Conservation (phyloP, 176 grass and related monocot species). For the Zea luxurians region DNA sequence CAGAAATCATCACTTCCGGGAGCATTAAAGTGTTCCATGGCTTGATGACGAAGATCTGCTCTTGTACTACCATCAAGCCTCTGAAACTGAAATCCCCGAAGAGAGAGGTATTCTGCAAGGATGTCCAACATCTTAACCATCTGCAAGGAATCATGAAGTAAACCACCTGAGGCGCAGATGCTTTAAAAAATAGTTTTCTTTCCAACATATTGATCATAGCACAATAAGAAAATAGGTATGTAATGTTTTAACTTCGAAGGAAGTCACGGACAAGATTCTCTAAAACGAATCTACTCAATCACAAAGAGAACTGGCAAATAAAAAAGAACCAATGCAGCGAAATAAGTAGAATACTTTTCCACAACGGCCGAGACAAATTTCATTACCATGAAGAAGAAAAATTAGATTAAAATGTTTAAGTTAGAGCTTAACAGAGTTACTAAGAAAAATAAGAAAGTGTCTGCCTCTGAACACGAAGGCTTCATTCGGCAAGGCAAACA, state of each 20-base stretch:
- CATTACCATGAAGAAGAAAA: background rate
- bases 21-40: conserved; percentile 99
- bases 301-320: conserved; percentile 1
- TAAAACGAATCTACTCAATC: conserved; percentile 1
- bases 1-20: conserved; percentile 98
- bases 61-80: conserved; percentile 99
- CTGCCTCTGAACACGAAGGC: background rate
- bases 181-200: background rate
- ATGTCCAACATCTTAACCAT: conserved; percentile 99
- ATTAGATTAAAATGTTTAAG: background rate
- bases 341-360: background rate
- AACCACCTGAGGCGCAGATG: background rate
- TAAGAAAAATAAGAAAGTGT: background rate
- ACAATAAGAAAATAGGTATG: background rate
- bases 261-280: no score
- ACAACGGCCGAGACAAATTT: background rate
- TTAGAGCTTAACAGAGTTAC: background rate
- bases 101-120: conserved; percentile 89
- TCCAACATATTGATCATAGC: background rate
- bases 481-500: background rate
- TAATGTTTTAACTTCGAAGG: background rate
- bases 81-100: conserved; percentile 97
- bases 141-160: conserved; percentile 47
- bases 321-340: background rate
- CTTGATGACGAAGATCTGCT: conserved; percentile 94